A percentile compares a stretch with the other conserved stretches of the same genome.
Conservation (phyloP, 2,329 filamentous ascomycete genomes). For the Fusarium nematophilum region DNA sequence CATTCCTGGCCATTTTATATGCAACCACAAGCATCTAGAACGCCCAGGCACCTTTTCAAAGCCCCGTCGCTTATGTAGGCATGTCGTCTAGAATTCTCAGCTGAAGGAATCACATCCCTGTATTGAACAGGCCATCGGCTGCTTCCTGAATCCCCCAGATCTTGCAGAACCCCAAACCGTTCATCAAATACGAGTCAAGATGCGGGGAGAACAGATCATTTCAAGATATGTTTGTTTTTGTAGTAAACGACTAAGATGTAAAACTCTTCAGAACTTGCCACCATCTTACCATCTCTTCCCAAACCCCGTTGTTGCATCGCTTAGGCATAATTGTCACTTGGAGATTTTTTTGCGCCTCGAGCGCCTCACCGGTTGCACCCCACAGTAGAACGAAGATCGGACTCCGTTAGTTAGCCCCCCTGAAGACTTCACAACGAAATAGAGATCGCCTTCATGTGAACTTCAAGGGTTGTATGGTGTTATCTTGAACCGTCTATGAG, state of each 20-base stretch:
- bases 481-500: conserved; percentile 31
- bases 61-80: neutral
- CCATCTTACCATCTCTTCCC: conserved; percentile 24
- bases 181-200: neutral
- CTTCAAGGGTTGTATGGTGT: conserved; percentile 15
- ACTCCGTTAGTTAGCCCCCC: conserved; percentile 4
- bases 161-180: no score
- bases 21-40: conserved; percentile 8
- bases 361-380: conserved; percentile 32
- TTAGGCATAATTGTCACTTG: conserved; percentile 41
- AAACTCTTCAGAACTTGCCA: conserved; percentile 31
- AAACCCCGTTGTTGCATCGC: conserved; percentile 30
- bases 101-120: neutral
- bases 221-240: conserved; percentile 24
- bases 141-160: neutral
- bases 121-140: neutral
- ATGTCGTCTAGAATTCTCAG: conserved; percentile 1
- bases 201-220: conserved; percentile 10
- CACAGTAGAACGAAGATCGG: neutral
- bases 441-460: conserved; percentile 8
- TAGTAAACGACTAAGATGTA: conserved; percentile 27
- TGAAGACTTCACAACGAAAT: neutral
- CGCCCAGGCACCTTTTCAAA: neutral
- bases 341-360: conserved; percentile 35
- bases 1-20: neutral